phyloP scores from a whole-genome alignment of 1,284 basidiomycete species.

The Ceratobasidium sp. region DNA sequence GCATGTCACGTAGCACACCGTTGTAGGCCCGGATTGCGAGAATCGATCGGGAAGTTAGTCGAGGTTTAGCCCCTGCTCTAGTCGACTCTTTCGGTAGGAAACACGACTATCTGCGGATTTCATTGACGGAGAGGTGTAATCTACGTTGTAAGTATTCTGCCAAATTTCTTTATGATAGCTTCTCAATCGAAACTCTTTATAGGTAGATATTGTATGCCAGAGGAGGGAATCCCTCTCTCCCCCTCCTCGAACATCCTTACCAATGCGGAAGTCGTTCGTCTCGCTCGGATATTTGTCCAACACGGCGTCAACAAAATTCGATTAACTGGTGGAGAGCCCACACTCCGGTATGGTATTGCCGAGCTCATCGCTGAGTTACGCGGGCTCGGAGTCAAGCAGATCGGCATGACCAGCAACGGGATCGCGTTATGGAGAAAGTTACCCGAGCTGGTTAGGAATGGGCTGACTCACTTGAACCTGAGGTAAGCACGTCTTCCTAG shows the following conservation, averaged over 20 bases:
- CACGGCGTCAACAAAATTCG: conserved; percentile 89
- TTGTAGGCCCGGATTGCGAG: conserved; percentile 67
- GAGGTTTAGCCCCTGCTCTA: conserved; percentile 66
- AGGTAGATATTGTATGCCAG: conserved; percentile 95
- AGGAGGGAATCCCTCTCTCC: conserved; percentile 81
- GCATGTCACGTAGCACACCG: not conserved
- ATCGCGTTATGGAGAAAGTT: conserved; percentile 80
- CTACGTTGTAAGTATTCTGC: conserved; percentile 73
- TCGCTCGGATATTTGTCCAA: conserved; percentile 83
- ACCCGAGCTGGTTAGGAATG: conserved; percentile 74
- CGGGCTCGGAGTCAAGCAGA: conserved; percentile 73
- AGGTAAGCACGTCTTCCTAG: conserved; percentile 70
- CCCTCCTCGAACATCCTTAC: conserved; percentile 78
- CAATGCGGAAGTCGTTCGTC: conserved; percentile 79
- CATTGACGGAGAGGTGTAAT: conserved; percentile 89
- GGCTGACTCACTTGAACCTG: conserved; percentile 86
- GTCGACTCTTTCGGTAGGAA: conserved; percentile 76
- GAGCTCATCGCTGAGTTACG: conserved; percentile 77
- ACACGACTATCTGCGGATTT: conserved; percentile 89
- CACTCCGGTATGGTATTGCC: conserved; percentile 80
- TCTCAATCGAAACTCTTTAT: conserved; percentile 20
- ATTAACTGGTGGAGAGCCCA: conserved; percentile 90
- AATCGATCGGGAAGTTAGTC: conserved; percentile 61
- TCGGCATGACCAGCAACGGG: conserved; percentile 91
- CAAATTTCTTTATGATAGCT: not conserved